These are phyloP conservation scores for Geotrichum carabidarum DNA, from an alignment of 1,139 yeast species.

Conservation along the genomic window DNA sequence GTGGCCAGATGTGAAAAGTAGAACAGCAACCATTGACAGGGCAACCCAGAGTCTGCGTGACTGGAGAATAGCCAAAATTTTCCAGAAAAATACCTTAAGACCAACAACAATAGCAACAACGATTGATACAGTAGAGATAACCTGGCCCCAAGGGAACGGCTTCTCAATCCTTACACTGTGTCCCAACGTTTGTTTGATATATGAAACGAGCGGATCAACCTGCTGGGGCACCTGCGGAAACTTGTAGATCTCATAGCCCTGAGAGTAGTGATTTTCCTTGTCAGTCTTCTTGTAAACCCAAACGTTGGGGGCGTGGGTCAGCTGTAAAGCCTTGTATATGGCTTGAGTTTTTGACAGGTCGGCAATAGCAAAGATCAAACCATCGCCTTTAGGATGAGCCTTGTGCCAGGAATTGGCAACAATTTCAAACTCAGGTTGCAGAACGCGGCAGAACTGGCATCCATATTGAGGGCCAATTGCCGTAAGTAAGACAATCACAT, in stretches of 20 bases:
- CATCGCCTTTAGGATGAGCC: slow-evolving; percentile 44
- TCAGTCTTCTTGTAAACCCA: slow-evolving; percentile 60
- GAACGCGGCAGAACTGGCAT: slow-evolving; percentile 68
- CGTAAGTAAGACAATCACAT: slow-evolving; percentile 61
- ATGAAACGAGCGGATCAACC: slow-evolving; percentile 38
- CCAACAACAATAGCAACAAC: slow-evolving; percentile 24
- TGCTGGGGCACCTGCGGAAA: slow-evolving; percentile 56
- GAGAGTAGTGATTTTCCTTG: slow-evolving; percentile 29
- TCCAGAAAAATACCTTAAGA: slow-evolving; percentile 31
- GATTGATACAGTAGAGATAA: slow-evolving; percentile 44
- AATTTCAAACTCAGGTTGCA: slow-evolving; percentile 60
- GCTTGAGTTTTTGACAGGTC: slow-evolving; percentile 58
- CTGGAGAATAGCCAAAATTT: slow-evolving; percentile 35
- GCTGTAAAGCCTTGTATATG: slow-evolving; percentile 48
- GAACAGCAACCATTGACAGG: slow-evolving; percentile 51
- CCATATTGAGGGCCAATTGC: slow-evolving; percentile 70
- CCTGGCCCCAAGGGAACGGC: slow-evolving; percentile 54
- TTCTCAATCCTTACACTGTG: slow-evolving; percentile 46
- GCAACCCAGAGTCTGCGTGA: slow-evolving; percentile 63
- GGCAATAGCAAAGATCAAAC: slow-evolving; percentile 64
- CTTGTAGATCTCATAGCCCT: slow-evolving; percentile 43
- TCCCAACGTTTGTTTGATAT: slow-evolving; percentile 42
- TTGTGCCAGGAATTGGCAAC: slow-evolving; percentile 58
- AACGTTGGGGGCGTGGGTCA: slow-evolving; percentile 76
- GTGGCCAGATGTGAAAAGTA: slow-evolving; percentile 80